Evolutionary conservation across 164 flowering plant genomes (phyloP), one percentile per base, ranked within the genome.

Genomic region (Chloranthus sessilifolius): DNA sequence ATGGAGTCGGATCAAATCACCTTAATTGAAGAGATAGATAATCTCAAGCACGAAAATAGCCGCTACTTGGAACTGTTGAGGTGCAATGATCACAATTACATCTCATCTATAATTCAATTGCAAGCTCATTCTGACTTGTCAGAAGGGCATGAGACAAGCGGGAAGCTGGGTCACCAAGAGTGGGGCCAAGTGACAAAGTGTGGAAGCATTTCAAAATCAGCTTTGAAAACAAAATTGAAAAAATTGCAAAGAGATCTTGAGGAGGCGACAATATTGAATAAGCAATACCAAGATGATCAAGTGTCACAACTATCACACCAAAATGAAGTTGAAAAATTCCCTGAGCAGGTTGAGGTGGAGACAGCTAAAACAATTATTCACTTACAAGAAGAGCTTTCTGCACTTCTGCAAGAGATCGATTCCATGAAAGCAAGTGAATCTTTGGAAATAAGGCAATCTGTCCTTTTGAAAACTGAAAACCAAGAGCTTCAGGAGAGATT

Each of bases 311-410:
- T 56, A 51, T 68, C 58, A 57, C 60, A 56, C 16, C 60, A 66
- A 56, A 64, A 73, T 21, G 73, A 79, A 43, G 46, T 62, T 47
- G 82, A 82, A 47, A 10, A 60, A 65, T 70, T 82, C 17, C 43
- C 67, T 35, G 71, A 72, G 57, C 79, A 82, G 56, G 86, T 77
- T 55, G 89, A 84, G 66, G 65, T 65, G 63, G 92, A 85, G 67
- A 73, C 82, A 14, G 58, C 75, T 20, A 70, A 60, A 52, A 73
- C 80, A 53, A 79, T 83, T 63, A 62, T 81, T 65, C 71, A 70
- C 45, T 74, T 85, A 58, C 94, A 85, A 76, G 96, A 75, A 63
- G 80, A 82, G 61, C 67, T 85, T 33, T 56, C 68, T 16, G 38
- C 68, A 26, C 71, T 84, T 52, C 81, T 77, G 63, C 52, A 61